Evolutionary conservation across 345 rosid genomes (phyloP).

Genomic region (Turnera subulata): DNA sequence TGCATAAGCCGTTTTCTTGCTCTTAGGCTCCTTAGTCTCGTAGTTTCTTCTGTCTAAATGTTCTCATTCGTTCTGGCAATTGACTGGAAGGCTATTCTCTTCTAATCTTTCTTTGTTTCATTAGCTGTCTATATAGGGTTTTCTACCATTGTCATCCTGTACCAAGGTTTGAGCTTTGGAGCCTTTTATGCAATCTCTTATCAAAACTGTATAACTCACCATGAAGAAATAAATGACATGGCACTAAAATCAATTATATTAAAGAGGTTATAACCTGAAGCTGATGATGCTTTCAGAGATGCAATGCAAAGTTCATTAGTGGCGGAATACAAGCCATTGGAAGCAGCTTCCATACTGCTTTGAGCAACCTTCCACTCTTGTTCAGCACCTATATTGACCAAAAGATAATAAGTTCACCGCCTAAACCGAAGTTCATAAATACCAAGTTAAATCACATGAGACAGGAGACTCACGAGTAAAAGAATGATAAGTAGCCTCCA

Average conservation of each 20-base stretch:
- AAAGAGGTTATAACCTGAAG: conserved; percentile 58
- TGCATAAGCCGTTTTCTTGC: no score
- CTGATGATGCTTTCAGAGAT: conserved; percentile 75
- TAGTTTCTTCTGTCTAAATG: neutral
- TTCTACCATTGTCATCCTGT: no score
- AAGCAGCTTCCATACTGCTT: conserved; percentile 79
- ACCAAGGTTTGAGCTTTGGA: no score
- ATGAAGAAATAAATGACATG: no score
- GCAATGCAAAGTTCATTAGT: conserved; percentile 68
- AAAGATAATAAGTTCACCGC: conserved; percentile 9
- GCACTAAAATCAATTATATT: neutral
- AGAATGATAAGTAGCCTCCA: conserved; percentile 75
- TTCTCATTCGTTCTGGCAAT: neutral
- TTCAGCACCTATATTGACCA: conserved; percentile 50
- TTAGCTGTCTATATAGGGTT: neutral
- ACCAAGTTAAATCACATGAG: conserved; percentile 17
- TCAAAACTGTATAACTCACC: no score
- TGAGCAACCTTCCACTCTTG: conserved; percentile 84
- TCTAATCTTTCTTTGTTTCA: neutral
- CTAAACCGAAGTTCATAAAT: neutral
- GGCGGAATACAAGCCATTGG: conserved; percentile 63
- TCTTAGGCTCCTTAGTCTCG: no score
- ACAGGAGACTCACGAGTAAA: conserved; percentile 58
- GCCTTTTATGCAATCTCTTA: no score
- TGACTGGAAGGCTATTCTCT: neutral